Base-by-base conservation (phyloP, 306 rosid genomes). In the Mucuna pruriens region DNA sequence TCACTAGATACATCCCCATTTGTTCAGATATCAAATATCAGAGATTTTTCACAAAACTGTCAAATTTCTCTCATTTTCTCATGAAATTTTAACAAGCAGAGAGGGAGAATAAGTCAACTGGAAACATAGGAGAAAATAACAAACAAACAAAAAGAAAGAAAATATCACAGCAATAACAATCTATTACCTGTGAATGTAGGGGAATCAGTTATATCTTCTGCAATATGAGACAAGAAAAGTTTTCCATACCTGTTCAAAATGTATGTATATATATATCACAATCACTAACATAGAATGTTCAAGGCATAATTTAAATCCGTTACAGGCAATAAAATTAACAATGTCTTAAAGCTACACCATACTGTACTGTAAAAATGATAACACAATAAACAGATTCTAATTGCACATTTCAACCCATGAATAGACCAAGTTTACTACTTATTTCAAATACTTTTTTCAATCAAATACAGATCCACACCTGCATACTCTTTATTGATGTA, bases 151-250 rank as follows among this genome's bases (percentile, higher is more conserved):
- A n/a, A n/a, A n/a, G n/a, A n/a, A n/a, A 61, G 22, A 46, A 0
- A 22, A 63, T 39, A 66, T 11, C 67, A 64, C 6, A 9, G n/a
- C 31, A 67, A 25, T 49, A 78, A 86, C 80, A 73, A 83, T 82
- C 64, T 52, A 69, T 26, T 80, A 95, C 99, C 99, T 86, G 93
- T 68, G 87, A 95, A 95, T 73, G 87, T 87, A 46, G 92, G 83
- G 40, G 96, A 89, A 77, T 93, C 99, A 0, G 89, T 90, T 31
- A 88, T 82, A 25, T 84, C 93, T 90, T 95, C 98, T 61, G 92
- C 82, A 68, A 95, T 84, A 87, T 95, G 99, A 75, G 92, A 61
- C 89, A 95, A 85, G 90, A 95, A 91, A 62, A 93, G 94, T 36
- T 78, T 71, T 75, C 92, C 98, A 61, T 95, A 95, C 34, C 99